Evolutionary conservation across 176 grass and related monocot genomes (phyloP).

Genomic region (Zoysia pacifica): DNA sequence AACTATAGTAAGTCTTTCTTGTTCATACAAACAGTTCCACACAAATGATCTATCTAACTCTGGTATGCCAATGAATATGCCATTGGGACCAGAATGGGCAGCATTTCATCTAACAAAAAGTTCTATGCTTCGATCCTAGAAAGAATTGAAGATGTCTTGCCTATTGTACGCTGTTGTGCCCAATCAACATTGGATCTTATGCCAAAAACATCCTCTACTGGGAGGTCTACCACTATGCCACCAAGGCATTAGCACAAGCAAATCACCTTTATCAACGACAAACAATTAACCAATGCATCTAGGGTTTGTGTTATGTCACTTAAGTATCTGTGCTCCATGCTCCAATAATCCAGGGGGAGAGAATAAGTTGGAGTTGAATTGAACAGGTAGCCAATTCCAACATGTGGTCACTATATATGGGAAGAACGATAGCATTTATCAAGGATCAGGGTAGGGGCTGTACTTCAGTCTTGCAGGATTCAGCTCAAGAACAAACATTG

Average conservation of each 20-base stretch:
- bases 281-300: neutral
- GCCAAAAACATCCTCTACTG: neutral
- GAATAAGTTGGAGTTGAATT: conserved; percentile 10
- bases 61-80: neutral
- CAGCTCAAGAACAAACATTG: conserved; percentile 21
- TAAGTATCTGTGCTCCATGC: neutral
- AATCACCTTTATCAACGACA: conserved; percentile 8
- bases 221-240: neutral
- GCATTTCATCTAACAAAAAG: neutral
- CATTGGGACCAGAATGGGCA: neutral
- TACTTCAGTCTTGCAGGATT: conserved; percentile 21
- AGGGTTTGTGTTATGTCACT: neutral
- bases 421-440: conserved; percentile 11
- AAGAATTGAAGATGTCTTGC: neutral
- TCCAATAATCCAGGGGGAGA: neutral
- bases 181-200: neutral
- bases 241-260: neutral
- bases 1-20: neutral
- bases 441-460: neutral
- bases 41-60: neutral
- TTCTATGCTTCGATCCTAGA: neutral
- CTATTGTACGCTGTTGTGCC: neutral
- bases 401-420: neutral
- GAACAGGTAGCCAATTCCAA: neutral
- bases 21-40: neutral